Base-by-base conservation (phyloP, 805 yeast genomes). In the Suhomyces xylopsoci region DNA sequence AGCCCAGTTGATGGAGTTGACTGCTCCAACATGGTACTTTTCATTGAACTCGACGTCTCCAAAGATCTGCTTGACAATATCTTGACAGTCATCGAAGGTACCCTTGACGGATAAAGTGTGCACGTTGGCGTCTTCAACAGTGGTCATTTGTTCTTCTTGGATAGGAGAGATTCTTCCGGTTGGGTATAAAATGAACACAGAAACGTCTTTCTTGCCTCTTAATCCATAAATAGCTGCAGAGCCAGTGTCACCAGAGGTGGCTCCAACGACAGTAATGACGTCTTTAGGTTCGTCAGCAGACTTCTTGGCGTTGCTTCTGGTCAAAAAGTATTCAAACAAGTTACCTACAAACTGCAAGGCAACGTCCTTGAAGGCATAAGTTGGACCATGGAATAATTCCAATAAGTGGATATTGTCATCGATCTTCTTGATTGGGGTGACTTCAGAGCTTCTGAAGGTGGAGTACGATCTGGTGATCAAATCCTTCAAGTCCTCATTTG, bases 231-330 rank as follows among this genome's bases (percentile, higher is more conserved):
- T 94, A 57, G 99, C 99, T 51, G 99, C 99, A 50, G 97, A 88
- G 55, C 99, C 99, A 46, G 99, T 94, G 66, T 94, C 99, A 66
- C 99, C 99, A 46, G 96, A 88, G 25, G 99, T 94, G 44, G 99
- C 99, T 65, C 99, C 99, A 53, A 94, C 97, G 59, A 94, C 98
- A 38, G 99, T 94, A 64, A 94, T 79, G 54, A 82, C 81, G 61
- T 90, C 94, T 68, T 93, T 81, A 59, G 81, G 79, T 54, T 79
- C 80, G 51, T 76, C 77, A 22, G 69, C 74, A n/a, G 63, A 56
- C 57, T 80, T 78, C 48, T 64, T 68, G 7, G 76, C 72, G 65
- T 94, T 94, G 62, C 82, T 81, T 71, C 97, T 86, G 54, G 80
- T 76, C 62, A 94, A 77, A 73, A 94, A 94, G 73, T 81, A 94